These are phyloP conservation scores for Lactifluus hygrophoroides DNA, from an alignment of 768 basidiomycete genomes.

Conservation along the genomic window DNA sequence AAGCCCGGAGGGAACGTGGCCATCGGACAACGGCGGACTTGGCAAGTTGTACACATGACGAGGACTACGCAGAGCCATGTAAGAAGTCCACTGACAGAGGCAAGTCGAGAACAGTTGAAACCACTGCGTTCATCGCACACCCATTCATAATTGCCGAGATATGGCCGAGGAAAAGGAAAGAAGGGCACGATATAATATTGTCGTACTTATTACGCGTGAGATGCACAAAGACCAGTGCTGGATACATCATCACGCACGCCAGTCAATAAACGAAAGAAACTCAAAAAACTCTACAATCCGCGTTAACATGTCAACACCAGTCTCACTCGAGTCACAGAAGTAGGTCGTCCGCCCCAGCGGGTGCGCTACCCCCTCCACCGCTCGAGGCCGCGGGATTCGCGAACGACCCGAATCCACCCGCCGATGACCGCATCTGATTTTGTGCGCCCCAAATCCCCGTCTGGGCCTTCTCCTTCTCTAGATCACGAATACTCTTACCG, in stretches of 20 bases:
- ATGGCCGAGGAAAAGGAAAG: neutral
- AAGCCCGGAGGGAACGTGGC: neutral
- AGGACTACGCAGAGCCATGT: neutral
- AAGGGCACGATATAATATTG: neutral
- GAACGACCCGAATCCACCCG: constrained; percentile 26
- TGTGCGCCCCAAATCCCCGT: constrained; percentile 68
- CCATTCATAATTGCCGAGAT: neutral
- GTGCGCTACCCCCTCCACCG: constrained; percentile 18
- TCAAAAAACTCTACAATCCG: neutral
- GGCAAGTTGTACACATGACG: too few species aligned
- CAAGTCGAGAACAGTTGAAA: neutral
- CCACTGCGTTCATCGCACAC: too few species aligned
- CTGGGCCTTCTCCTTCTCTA: constrained; percentile 81
- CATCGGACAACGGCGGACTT: neutral
- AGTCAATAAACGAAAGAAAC: neutral
- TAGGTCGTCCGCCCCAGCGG: constrained; percentile 33
- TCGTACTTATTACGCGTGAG: neutral
- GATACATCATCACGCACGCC: too few species aligned
- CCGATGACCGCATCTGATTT: constrained; percentile 19
- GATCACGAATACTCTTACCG: constrained; percentile 74
- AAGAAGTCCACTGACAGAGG: neutral
- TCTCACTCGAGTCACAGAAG: constrained; percentile 27
- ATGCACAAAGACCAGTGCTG: neutral
- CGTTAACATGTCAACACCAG: neutral
- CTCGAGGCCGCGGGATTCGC: constrained; percentile 21